Conservation (phyloP, 371 early-diverging fungal genomes). For the Coemansia sp. region DNA sequence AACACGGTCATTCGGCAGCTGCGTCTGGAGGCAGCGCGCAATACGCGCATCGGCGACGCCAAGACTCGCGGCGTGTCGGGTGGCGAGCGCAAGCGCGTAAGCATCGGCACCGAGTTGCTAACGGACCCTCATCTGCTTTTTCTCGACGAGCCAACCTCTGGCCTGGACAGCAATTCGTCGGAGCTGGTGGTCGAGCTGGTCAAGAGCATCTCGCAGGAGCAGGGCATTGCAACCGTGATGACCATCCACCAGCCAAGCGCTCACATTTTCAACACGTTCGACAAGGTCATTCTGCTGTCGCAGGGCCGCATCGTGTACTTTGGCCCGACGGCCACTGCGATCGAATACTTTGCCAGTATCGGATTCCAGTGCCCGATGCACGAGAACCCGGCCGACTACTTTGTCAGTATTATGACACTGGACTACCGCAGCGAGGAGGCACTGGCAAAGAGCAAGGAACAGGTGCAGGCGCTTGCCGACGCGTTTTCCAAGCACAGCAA, state of each 20-base stretch:
- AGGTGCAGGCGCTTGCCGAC: constrained; percentile 26
- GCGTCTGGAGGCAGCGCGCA: constrained; percentile 62
- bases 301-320: constrained; percentile 68
- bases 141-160: constrained; percentile 71
- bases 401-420: constrained; percentile 52
- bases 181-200: constrained; percentile 64
- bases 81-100: constrained; percentile 80
- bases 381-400: constrained; percentile 60
- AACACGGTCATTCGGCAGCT: constrained; percentile 60
- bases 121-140: constrained; percentile 59
- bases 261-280: constrained; percentile 60
- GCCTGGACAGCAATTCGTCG: constrained; percentile 74
- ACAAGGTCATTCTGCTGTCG: constrained; percentile 67
- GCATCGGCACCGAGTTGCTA: constrained; percentile 82
- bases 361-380: constrained; percentile 58
- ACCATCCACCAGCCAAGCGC: constrained; percentile 75
- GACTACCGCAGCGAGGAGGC: constrained; percentile 42
- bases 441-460: constrained; percentile 27
- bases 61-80: constrained; percentile 72
- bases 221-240: constrained; percentile 64
- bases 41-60: constrained; percentile 67
- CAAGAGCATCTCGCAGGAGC: constrained; percentile 57
- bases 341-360: constrained; percentile 56
- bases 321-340: constrained; percentile 56
- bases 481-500: constrained; percentile 13